A percentile compares a stretch with the other conserved stretches of the same genome.
These are phyloP conservation scores for Myriosclerotinia scirpicola DNA, from an alignment of 2,329 filamentous ascomycete species.

Conservation along the genomic window DNA sequence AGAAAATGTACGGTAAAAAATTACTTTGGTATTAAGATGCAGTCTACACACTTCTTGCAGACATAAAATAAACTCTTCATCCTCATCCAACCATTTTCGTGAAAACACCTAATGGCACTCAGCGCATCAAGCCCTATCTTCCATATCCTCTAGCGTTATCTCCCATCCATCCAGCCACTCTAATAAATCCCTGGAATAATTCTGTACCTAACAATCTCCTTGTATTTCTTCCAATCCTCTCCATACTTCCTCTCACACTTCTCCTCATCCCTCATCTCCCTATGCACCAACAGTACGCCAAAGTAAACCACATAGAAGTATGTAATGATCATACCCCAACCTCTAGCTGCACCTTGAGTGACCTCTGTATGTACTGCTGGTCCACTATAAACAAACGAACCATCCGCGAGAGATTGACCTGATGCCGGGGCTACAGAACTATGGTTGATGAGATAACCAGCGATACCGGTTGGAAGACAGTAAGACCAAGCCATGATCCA, in stretches of 20 bases:
- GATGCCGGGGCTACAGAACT: conserved; percentile 51
- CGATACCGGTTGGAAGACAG: conserved; percentile 79
- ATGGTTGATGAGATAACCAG: conserved; percentile 71
- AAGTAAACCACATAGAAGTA: conserved; percentile 97
- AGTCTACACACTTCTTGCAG: too few relatives aligned
- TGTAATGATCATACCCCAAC: conserved; percentile 84
- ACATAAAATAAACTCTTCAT: too few relatives aligned
- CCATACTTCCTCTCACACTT: conserved; percentile 93
- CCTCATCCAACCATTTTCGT: too few relatives aligned
- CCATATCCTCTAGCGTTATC: not conserved
- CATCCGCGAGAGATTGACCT: conserved; percentile 49
- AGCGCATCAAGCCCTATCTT: not conserved
- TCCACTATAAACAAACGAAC: conserved; percentile 51
- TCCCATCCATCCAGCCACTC: not conserved
- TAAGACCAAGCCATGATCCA: conserved; percentile 95
- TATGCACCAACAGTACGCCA: conserved; percentile 79
- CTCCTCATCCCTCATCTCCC: conserved; percentile 82
- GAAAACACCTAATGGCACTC: too few relatives aligned
- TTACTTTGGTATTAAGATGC: too few relatives aligned
- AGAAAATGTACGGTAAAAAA: too few relatives aligned
- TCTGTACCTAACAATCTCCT: conserved; percentile 69
- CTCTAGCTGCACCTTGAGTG: conserved; percentile 69
- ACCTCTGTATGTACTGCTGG: conserved; percentile 63
- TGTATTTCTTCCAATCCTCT: conserved; percentile 87
- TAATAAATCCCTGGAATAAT: conserved; percentile 83